Base-by-base conservation (phyloP, 2,329 filamentous ascomycete species). In the Talaromyces sp. region DNA sequence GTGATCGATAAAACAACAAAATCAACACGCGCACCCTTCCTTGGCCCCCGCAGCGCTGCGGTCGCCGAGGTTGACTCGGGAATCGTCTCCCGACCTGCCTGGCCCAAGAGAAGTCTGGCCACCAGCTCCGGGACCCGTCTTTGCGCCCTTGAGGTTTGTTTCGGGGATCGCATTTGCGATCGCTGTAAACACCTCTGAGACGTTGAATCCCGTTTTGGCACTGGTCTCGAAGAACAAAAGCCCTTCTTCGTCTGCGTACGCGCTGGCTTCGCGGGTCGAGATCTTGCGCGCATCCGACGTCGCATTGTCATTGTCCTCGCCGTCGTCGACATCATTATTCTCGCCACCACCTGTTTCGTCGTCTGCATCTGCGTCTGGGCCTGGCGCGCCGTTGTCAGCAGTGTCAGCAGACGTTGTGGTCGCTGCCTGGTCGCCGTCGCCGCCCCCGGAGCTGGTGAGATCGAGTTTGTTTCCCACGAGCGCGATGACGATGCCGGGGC, bases 101-200 rank as follows among this genome's bases (percentile, higher is more conserved):
- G 73, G 70, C 82, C 78, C 93, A 85, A 74, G 90, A 72, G 69
- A 73, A 57, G 72, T 76, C 68, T 81, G 81, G 75, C 86, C 83
- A 61, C 42, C 50, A 18, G 86, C 82, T 55, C 87, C 88, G 18
- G 85, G 81, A n/a, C 90, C 90, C 34, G 57, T 34, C 68, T 92
- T 86, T 36, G 90, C 85, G 57, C 89, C 93, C 86, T 98, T 98
- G 75, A 98, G 81, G 65, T 92, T 96, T 58, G 92, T 96, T 82
- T 99, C 95, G 1, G 95, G 95, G 70, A 99, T 99, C 47, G 93
- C 92, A 74, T 98, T 98, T 63, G 95, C 95, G 74, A 99, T 99
- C 34, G 95, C 95, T 53, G 93, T 97, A 74, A 99, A 99, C 34
- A 99, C 95, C 70, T 97, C 94, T 59, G 89, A 87, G 44, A 99